Base-by-base conservation (phyloP, 768 basidiomycete genomes). In the Mycena filopes region DNA sequence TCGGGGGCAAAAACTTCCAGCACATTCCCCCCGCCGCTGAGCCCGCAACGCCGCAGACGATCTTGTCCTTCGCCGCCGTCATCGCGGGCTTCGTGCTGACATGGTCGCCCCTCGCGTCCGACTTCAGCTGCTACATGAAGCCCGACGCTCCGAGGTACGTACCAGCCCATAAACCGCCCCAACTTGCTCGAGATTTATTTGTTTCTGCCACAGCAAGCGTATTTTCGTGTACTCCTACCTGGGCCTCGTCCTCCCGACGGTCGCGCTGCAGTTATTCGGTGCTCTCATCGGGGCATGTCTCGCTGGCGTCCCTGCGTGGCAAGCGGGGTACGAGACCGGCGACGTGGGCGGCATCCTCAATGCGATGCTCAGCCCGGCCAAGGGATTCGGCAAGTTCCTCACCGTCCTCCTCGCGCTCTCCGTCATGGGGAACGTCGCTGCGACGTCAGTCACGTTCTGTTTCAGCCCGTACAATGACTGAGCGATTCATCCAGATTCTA, bases 321-420 rank as follows among this genome's bases (percentile, higher is more conserved):
- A 82, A 16, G 71, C 77, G 4, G 89, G 83, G 0, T 91, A 92
- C 64, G 78, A 78, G 16, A 74, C 79, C 3, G 86, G 83, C 0
- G 84, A 87, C 79, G 81, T 93, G 26, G 93, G 92, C 28, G 93
- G 92, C 1, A 81, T 95, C 9, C 70, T 95, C 9, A 82, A 83
- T 51, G 90, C 90, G 3, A 88, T 93, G 82, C 82, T 94, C 3
- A 81, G 80, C n/a, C 93, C 93, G 0, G 81, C 83, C 0, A 87
- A 87, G 42, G 84, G 84, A 33, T 94, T 93, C 73, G 89, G 92
- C 8, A 91, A 92, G 72, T 91, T 94, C 80, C 80, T 95, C 45
- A 90, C 89, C 0, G 90, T 95, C 38, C 78, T 97, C 47, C 82
- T 96, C 66, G 91, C 91, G 60, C 80, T 98, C 23, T 92, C 90